phyloP scores from a whole-genome alignment of 2,329 filamentous ascomycete species.

The Aspergillus hiratsukae region DNA sequence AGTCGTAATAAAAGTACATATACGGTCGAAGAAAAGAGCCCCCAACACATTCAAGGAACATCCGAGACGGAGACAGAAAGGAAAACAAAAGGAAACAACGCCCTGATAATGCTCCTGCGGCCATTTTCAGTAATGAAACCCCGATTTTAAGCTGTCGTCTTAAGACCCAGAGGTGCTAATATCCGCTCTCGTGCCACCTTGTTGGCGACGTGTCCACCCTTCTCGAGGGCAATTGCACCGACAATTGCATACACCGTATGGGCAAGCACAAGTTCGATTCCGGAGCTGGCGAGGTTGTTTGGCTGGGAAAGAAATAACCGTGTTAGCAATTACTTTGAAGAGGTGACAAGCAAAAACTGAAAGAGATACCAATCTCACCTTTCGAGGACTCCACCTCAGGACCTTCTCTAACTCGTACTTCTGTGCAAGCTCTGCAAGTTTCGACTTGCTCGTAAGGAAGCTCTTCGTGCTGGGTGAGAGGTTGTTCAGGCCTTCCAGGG shows the following conservation, averaged over 20 bases:
- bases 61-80: conserved; percentile 19
- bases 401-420: conserved; percentile 69
- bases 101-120: conserved; percentile 35
- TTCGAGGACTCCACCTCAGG: conserved; percentile 81
- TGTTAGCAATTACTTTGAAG: neutral
- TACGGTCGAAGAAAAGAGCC: conserved; percentile 18
- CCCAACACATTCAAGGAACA: conserved; percentile 19
- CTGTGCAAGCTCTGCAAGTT: conserved; percentile 63
- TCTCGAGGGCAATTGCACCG: conserved; percentile 83
- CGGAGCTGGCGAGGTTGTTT: conserved; percentile 66
- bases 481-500: conserved; percentile 68
- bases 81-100: conserved; percentile 25
- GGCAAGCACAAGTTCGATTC: conserved; percentile 68
- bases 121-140: conserved; percentile 16
- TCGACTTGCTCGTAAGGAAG: conserved; percentile 59
- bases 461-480: conserved; percentile 59
- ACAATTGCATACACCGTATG: conserved; percentile 80
- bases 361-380: conserved; percentile 51
- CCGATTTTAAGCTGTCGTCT: conserved; percentile 21
- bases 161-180: conserved; percentile 50
- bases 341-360: conserved; percentile 1
- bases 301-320: conserved; percentile 40
- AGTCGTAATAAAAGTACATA: conserved; percentile 33
- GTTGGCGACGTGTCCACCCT: conserved; percentile 73
- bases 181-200: conserved; percentile 72